Base-by-base conservation (phyloP, 2,329 filamentous ascomycete genomes). In the Colletotrichum incanum region DNA sequence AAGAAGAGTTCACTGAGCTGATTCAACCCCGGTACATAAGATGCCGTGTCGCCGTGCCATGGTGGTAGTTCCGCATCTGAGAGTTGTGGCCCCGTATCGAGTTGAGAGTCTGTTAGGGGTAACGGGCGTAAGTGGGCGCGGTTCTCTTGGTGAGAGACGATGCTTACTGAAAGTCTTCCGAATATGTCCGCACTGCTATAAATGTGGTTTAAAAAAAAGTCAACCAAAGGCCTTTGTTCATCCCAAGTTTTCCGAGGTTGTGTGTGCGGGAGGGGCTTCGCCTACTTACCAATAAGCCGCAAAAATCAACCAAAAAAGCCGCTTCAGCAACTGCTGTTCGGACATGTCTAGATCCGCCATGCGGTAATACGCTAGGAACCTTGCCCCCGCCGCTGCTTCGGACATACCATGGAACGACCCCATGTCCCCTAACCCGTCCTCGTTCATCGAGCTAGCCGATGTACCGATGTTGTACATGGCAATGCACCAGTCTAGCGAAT, bases 301-400 rank as follows among this genome's bases (percentile, higher is more conserved):
- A 75, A 81, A 80, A 0, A 83, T 58, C 4, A 83, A 72, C 79
- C 80, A 83, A 41, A 80, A 80, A 0, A 83, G 73, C 26, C 81
- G 76, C 55, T 80, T 80, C 1, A 82, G 66, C 9, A 81, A 70
- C 66, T 83, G 77, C 37, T 80, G 78, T 47, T 79, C 75, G 18
- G 73, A 73, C 37, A 75, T 73, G n/a, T 76, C 73, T 5, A 78
- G 28, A 61, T 74, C 68, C 47, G 71, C 66, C 70, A 78, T 67
- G 45, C 67, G 71, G 61, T 81, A 80, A 61, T 79, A 79, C 3
- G 76, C 72, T 1, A 82, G 64, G 56, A 78, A 81, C 28, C 80
- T 76, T 0, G 77, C 74, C 3, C 80, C 80, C 3, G 77, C 77
- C 1, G 77, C 76, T 0, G 80, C 75, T 23, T 80, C 78, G 23